Conservation (phyloP, 345 rosid species). For the Pelargonium nanum region DNA sequence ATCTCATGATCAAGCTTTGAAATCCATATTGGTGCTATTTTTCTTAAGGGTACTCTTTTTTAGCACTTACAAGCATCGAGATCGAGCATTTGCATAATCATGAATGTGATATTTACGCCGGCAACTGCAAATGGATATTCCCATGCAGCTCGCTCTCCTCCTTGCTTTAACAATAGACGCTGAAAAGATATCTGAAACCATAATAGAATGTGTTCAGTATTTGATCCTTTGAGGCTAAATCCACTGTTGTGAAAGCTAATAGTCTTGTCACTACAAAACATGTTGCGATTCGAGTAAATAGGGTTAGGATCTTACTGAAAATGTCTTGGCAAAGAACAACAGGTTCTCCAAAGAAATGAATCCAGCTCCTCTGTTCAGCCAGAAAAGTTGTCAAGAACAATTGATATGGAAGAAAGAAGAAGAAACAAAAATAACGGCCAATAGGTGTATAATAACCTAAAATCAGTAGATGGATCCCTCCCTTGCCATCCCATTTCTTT, state of each 20-base stretch:
- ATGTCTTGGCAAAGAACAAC: conserved; percentile 83
- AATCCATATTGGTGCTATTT: neutral
- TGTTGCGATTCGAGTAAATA: neutral
- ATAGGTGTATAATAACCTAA: conserved; percentile 36
- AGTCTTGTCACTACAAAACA: too few species aligned
- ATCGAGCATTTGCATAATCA: conserved; percentile 96
- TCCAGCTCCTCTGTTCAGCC: conserved; percentile 70
- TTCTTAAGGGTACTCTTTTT: conserved; percentile 3
- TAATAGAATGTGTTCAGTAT: neutral
- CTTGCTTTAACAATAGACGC: conserved; percentile 51
- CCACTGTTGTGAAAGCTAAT: neutral
- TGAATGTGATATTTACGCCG: conserved; percentile 88
- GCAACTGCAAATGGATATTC: conserved; percentile 98
- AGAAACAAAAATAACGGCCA: neutral
- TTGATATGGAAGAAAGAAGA: neutral
- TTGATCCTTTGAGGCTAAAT: neutral
- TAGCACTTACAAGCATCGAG: conserved; percentile 67
- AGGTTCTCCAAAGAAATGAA: conserved; percentile 88
- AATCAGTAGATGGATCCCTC: conserved; percentile 90
- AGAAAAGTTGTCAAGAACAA: neutral
- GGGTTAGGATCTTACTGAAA: conserved; percentile 37
- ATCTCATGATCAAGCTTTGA: neutral
- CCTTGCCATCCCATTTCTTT: conserved; percentile 99
- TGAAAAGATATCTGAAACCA: conserved; percentile 63
- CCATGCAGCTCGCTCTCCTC: conserved; percentile 81